Conservation (phyloP, 805 yeast genomes). For the Saturnispora galanensis region DNA sequence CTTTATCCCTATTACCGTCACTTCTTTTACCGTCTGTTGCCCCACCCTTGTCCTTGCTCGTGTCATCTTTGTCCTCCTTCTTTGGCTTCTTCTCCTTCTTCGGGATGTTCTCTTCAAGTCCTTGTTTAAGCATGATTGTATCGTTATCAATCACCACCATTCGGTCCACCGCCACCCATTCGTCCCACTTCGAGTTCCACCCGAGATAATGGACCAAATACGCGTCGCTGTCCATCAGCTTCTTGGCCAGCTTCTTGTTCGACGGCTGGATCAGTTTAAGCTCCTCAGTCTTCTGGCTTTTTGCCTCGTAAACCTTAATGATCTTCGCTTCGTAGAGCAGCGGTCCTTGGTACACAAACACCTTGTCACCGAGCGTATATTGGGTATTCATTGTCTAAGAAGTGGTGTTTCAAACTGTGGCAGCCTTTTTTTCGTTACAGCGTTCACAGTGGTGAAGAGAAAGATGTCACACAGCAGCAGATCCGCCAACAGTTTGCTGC, state of each 20-base stretch:
- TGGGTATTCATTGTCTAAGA: background rate
- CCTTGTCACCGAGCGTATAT: conserved; percentile 25
- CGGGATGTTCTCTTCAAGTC: conserved; percentile 42
- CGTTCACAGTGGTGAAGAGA: too few relatives aligned
- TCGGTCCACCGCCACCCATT: conserved; percentile 74
- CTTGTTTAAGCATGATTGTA: conserved; percentile 53
- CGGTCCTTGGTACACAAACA: conserved; percentile 86
- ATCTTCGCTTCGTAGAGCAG: conserved; percentile 82
- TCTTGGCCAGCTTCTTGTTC: conserved; percentile 18
- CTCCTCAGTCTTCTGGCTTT: conserved; percentile 30
- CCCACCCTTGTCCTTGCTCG: background rate
- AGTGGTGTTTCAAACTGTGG: too few relatives aligned
- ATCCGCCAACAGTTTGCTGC: too few relatives aligned
- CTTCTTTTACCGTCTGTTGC: background rate
- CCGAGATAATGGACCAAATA: conserved; percentile 86
- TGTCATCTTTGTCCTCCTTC: conserved; percentile 1
- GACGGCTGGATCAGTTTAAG: conserved; percentile 30
- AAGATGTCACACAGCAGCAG: too few relatives aligned
- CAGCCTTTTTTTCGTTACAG: too few relatives aligned
- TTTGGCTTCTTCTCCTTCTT: conserved; percentile 2
- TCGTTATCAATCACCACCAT: conserved; percentile 61
- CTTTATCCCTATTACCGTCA: too few relatives aligned
- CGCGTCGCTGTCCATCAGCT: conserved; percentile 11
- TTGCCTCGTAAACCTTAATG: conserved; percentile 50
- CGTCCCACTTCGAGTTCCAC: conserved; percentile 95